phyloP scores from a whole-genome alignment of 306 rosid species.

The Gastrolobium bilobum region DNA sequence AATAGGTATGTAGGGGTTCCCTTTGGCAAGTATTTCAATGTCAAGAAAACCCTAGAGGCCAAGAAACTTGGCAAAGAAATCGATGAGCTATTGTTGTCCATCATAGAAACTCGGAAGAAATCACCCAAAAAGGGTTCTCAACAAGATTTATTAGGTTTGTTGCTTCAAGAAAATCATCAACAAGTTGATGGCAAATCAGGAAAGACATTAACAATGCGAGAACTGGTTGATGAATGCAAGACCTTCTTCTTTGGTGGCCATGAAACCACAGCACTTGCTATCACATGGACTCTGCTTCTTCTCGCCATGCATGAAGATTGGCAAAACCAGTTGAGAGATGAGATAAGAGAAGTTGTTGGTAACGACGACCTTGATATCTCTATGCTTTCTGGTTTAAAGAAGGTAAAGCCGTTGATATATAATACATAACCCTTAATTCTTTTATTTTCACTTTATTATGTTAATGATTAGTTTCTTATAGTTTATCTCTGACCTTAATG shows the following conservation, averaged over 20 bases:
- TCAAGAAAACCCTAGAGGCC: conserved; percentile 65
- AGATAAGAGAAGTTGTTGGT: conserved; percentile 74
- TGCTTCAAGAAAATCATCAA: conserved; percentile 59
- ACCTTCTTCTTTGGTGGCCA: conserved; percentile 94
- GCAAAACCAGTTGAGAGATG: conserved; percentile 79
- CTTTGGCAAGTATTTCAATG: conserved; percentile 56
- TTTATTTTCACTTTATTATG: too few relatives aligned
- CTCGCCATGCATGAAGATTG: conserved; percentile 76
- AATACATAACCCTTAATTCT: not conserved
- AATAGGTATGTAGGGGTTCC: conserved; percentile 83
- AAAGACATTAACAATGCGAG: conserved; percentile 57
- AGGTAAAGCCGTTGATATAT: conserved; percentile 56
- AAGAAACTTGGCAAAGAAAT: conserved; percentile 75
- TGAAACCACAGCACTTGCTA: conserved; percentile 90
- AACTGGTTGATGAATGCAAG: conserved; percentile 87
- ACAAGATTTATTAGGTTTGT: conserved; percentile 66
- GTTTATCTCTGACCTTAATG: too few relatives aligned
- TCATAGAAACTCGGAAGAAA: conserved; percentile 55
- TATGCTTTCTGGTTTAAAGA: conserved; percentile 65
- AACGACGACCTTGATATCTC: conserved; percentile 57
- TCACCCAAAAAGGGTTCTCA: conserved; percentile 39
- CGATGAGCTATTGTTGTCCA: conserved; percentile 58
- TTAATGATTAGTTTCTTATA: too few relatives aligned
- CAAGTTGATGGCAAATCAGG: conserved; percentile 43
- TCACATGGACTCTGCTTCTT: conserved; percentile 86